These are phyloP conservation scores for Pisolithus thermaeus DNA, from an alignment of 1,284 basidiomycete species.

Conservation along the genomic window DNA sequence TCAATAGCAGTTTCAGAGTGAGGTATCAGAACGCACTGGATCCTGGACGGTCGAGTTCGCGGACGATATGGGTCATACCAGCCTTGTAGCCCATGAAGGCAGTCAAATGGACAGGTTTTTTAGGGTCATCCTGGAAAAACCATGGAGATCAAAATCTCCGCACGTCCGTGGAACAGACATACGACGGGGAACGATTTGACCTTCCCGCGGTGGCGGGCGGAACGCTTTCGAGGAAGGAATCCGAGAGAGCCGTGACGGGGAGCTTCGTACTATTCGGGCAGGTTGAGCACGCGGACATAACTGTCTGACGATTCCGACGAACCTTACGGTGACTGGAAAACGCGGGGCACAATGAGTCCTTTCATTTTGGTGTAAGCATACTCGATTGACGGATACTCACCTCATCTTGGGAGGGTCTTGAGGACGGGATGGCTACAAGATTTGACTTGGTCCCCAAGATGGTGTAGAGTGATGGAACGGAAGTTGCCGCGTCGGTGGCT, in stretches of 20 bases:
- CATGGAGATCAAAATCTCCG: slow-evolving; percentile 4
- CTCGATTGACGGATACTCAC: slow-evolving; percentile 12
- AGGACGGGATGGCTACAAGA: slow-evolving; percentile 5
- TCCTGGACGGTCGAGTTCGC: slow-evolving; percentile 98
- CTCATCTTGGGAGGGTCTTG: slow-evolving; percentile 23
- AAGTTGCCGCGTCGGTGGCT: slow-evolving; percentile 27
- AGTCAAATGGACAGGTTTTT: slow-evolving; percentile 98
- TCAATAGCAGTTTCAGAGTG: background rate
- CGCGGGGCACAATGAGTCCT: slow-evolving; percentile 10
- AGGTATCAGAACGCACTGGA: slow-evolving; percentile 65
- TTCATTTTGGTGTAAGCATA: background rate
- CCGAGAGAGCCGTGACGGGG: slow-evolving; percentile 93
- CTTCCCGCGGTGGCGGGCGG: slow-evolving; percentile 94
- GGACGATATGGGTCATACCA: slow-evolving; percentile 99
- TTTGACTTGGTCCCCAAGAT: background rate
- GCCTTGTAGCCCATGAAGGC: slow-evolving; percentile 99
- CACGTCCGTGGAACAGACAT: slow-evolving; percentile 14
- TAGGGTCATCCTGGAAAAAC: slow-evolving; percentile 85
- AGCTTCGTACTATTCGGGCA: slow-evolving; percentile 74
- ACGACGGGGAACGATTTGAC: slow-evolving; percentile 98
- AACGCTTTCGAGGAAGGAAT: slow-evolving; percentile 91
- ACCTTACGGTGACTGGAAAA: slow-evolving; percentile 58
- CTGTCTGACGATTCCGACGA: slow-evolving; percentile 22
- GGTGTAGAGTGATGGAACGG: slow-evolving; percentile 13
- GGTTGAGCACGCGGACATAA: slow-evolving; percentile 7